Evolutionary conservation across 2,329 filamentous ascomycete species (phyloP), one percentile per base, ranked within the genome.

Genomic region (Curvularia lunata): DNA sequence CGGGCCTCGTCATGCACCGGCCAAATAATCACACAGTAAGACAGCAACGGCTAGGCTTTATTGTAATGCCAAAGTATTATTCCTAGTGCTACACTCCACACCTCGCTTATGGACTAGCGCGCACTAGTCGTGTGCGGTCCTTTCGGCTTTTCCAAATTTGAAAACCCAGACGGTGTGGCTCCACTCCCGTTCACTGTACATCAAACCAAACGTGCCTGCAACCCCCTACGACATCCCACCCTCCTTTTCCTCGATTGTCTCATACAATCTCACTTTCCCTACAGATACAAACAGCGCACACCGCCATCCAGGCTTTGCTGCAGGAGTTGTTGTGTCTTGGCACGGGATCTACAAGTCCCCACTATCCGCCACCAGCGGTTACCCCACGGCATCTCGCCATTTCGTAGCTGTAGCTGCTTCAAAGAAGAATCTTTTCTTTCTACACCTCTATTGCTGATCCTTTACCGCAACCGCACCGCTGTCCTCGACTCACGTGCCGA

Each of bases 41-140:
- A 52, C 19, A 21, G 30, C 40, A 45, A 45, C 19, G 28, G 30
- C 40, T 52, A 45, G 30, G 28, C 43, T 37, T 30, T 27, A 19
- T 42, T 40, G 30, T 30, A 25, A 48, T 47, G 42, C 19, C 48
- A 19, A 34, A 48, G 42, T 34, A 37, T 41, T 51, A 49, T 32
- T 34, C 43, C 45, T 52, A 48, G 52, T 55, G 52, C 30, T 56
- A 48, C 54, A 25, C 25, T 30, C 45, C 38, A 48, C 30, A 48
- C 25, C 56, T 66, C 63, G 63, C 63, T 66, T 66, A 64, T 50
- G 56, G 59, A 42, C 47, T 66, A 66, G 63, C 54, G 63, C 63
- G 55, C 63, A 64, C 63, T 66, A 64, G 63, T 61, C 53, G 48
- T 48, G 46, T 48, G 46, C 55, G 52, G 58, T 28, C 58, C 58